Evolutionary conservation across 345 rosid species (phyloP).

Genomic region (Citropsis articulata): DNA sequence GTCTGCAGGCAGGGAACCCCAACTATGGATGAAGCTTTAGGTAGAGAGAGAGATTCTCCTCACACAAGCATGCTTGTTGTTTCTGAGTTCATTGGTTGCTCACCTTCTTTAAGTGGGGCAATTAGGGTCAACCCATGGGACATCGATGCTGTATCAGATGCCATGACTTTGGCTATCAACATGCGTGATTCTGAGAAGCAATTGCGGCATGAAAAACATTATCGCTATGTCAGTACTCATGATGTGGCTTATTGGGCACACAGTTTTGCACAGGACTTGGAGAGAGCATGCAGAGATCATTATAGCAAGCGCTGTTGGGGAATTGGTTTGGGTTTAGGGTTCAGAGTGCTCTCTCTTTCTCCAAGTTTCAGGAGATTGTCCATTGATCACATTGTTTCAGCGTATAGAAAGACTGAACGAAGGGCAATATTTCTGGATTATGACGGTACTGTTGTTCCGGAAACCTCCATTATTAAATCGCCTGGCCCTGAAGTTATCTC

Average conservation of each 20-base stretch:
- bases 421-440: conserved; percentile 81
- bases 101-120: conserved; percentile 85
- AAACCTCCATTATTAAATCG: conserved; percentile 50
- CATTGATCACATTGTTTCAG: conserved; percentile 55
- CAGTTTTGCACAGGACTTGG: conserved; percentile 70
- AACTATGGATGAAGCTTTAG: conserved; percentile 54
- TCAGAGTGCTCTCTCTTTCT: conserved; percentile 66
- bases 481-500: conserved; percentile 60
- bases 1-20: conserved; percentile 76
- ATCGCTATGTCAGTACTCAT: conserved; percentile 67
- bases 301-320: conserved; percentile 80
- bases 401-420: conserved; percentile 51
- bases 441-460: conserved; percentile 73
- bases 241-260: conserved; percentile 76
- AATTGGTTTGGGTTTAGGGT: conserved; percentile 68
- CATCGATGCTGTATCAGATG: conserved; percentile 70
- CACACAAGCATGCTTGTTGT: conserved; percentile 80
- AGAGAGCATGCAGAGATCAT: conserved; percentile 69
- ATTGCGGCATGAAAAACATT: conserved; percentile 76
- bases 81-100: conserved; percentile 82
- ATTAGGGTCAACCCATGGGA: conserved; percentile 88
- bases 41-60: conserved; percentile 33
- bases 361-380: conserved; percentile 67
- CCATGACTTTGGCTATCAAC: conserved; percentile 48
- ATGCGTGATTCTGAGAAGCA: conserved; percentile 64